These are phyloP conservation scores for Arachis stenosperma DNA, from an alignment of 306 rosid genomes.

Conservation along the genomic window DNA sequence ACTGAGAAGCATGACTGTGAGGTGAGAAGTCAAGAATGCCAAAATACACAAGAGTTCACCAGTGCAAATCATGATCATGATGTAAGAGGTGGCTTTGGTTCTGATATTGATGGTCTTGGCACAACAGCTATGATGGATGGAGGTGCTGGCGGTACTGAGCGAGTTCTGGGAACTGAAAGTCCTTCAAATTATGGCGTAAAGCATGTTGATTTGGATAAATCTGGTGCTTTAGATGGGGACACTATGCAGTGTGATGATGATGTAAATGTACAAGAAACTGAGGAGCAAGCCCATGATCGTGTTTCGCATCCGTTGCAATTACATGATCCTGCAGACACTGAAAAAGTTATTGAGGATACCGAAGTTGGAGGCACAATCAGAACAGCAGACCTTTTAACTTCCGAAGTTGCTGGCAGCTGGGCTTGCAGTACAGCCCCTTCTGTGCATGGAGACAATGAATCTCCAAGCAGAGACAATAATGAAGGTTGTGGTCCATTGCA, in stretches of 20 bases:
- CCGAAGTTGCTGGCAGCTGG: conserved; percentile 96
- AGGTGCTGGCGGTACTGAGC: conserved; percentile 72
- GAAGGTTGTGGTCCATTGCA: conserved; percentile 56
- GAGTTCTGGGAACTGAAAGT: conserved; percentile 79
- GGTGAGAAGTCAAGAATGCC: conserved; percentile 67
- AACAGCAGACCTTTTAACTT: conserved; percentile 82
- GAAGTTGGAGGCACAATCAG: conserved; percentile 63
- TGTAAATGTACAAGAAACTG: conserved; percentile 58
- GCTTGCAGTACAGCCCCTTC: conserved; percentile 89
- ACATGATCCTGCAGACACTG: conserved; percentile 51
- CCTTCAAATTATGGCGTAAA: conserved; percentile 54
- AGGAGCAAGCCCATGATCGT: conserved; percentile 56
- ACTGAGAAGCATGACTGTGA: conserved; percentile 89
- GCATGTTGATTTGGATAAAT: conserved; percentile 60
- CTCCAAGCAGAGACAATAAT: conserved; percentile 58
- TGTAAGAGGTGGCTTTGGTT: conserved; percentile 74
- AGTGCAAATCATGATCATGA: conserved; percentile 61
- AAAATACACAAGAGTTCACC: conserved; percentile 80
- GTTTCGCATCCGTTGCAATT: conserved; percentile 52
- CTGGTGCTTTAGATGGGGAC: conserved; percentile 54
- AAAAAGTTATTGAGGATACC: conserved; percentile 61
- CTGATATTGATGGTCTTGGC: conserved; percentile 65
- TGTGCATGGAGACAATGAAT: conserved; percentile 66
- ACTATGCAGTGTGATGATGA: conserved; percentile 82
- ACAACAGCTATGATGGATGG: conserved; percentile 50